Base-by-base conservation (phyloP, 495 filamentous ascomycete species). In the Venustampulla echinocandica region DNA sequence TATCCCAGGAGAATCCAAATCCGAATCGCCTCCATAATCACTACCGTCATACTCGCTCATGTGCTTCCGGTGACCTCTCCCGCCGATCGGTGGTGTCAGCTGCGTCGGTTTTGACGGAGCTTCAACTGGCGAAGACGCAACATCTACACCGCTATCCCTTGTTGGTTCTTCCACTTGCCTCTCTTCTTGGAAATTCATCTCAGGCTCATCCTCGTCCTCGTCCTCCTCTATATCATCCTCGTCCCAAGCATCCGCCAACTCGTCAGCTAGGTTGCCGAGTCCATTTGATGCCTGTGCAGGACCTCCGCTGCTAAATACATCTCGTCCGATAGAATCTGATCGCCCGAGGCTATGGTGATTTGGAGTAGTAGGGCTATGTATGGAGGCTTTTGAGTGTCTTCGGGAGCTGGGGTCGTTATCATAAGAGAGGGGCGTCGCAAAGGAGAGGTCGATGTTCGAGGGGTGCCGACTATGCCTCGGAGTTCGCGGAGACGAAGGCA, bases 231-330 rank as follows among this genome's bases (percentile, higher is more conserved):
- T 71, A 40, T 75, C 73, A 49, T 77, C 73, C 20, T 73, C 75
- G 11, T 71, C 77, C 51, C 77, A 73, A 9, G 73, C 73, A 51
- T 74, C 73, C 10, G 72, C 69, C 25, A 78, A 14, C 50, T 56
- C 37, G 41, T 94, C 88, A 10, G 89, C 87, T 14, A 96, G 66
- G 52, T 84, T 93, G 25, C 87, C 88, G 15, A 92, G 64, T 0
- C 85, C 85, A 24, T 79, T 80, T 17, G 43, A 45, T 23, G 58
- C 33, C 48, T 44, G 27, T 15, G 10, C 41, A 10, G 33, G 30
- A 14, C 55, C 51, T 13, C 54, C 54, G 50, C 59, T 54, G 58
- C 64, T 60, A 46, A 77, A 70, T 15, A 71, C 65, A 62, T 69
- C 75, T 55, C 72, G 66, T 53, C 67, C 68, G 19, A 64, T 61